Evolutionary conservation across 1,284 basidiomycete genomes (phyloP).

Genomic region (Singerocomus inundabilis): DNA sequence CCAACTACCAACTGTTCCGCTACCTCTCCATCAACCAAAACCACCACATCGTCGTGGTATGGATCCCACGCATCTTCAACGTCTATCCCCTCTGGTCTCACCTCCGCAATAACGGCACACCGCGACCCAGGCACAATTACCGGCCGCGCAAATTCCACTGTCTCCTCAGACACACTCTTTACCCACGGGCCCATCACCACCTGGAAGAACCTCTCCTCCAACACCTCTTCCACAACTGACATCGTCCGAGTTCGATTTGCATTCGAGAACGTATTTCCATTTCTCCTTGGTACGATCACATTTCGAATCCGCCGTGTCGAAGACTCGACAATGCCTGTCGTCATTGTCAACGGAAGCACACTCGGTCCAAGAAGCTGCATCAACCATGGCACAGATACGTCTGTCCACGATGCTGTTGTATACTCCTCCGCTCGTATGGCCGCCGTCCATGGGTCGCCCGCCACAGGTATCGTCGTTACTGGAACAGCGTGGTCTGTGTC

Average conservation of each 20-base stretch:
- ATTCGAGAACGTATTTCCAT: slow-evolving; percentile 26
- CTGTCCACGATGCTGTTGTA: slow-evolving; percentile 33
- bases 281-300: slow-evolving; percentile 30
- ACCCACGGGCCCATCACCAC: slow-evolving; percentile 34
- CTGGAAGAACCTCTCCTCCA: slow-evolving; percentile 18
- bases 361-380: slow-evolving; percentile 46
- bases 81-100: not conserved
- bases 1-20: slow-evolving; percentile 44
- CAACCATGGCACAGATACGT: slow-evolving; percentile 27
- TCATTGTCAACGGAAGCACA: slow-evolving; percentile 45
- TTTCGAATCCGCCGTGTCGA: slow-evolving; percentile 45
- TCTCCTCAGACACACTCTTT: slow-evolving; percentile 17
- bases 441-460: slow-evolving; percentile 27
- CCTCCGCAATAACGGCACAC: slow-evolving; percentile 7
- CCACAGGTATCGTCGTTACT: slow-evolving; percentile 16
- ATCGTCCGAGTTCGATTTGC: slow-evolving; percentile 5
- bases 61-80: slow-evolving; percentile 41
- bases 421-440: slow-evolving; percentile 23
- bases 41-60: slow-evolving; percentile 48
- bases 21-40: slow-evolving; percentile 48
- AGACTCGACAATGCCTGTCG: slow-evolving; percentile 47
- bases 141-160: slow-evolving; percentile 21
- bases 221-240: slow-evolving; percentile 27
- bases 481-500: slow-evolving; percentile 15
- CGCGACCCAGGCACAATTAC: slow-evolving; percentile 16